Percentiles rank a stretch among this genome's conserved stretches.
phyloP scores from a whole-genome alignment of 1,284 basidiomycete genomes.

The Ustilago hordei region DNA sequence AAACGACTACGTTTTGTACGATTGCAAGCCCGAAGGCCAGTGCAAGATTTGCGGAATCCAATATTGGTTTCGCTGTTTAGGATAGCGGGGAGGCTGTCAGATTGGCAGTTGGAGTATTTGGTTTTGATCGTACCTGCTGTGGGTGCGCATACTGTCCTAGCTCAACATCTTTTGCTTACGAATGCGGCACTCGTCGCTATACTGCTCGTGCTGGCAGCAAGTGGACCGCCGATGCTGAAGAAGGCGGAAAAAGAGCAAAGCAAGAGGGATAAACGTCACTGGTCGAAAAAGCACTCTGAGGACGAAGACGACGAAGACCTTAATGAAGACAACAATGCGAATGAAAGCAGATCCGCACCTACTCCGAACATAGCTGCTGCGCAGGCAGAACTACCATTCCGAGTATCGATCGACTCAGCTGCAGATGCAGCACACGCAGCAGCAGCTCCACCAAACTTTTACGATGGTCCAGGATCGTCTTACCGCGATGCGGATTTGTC shows the following conservation, averaged over 20 bases:
- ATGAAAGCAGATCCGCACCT: background rate
- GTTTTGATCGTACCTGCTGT: conserved; percentile 81
- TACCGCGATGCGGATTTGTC: conserved; percentile 23
- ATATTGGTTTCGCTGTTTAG: background rate
- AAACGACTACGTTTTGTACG: conserved; percentile 29
- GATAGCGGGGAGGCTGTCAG: conserved; percentile 10
- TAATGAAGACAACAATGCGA: background rate
- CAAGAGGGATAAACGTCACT: conserved; percentile 34
- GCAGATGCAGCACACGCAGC: conserved; percentile 55
- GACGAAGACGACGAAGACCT: conserved; percentile 43
- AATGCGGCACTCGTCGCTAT: conserved; percentile 72
- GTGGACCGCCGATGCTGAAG: conserved; percentile 6
- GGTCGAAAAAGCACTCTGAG: conserved; percentile 47
- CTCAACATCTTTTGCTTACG: conserved; percentile 75
- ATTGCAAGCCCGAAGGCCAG: background rate
- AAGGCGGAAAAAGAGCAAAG: background rate
- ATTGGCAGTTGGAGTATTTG: conserved; percentile 74
- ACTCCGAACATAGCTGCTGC: background rate
- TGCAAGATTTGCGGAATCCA: background rate
- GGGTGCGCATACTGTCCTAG: conserved; percentile 81
- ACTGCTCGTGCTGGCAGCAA: conserved; percentile 2
- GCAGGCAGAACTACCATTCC: conserved; percentile 44
- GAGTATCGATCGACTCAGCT: conserved; percentile 58
- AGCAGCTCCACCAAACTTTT: conserved; percentile 47
- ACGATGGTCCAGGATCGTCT: conserved; percentile 29